Conservation (phyloP, 2,329 filamentous ascomycete genomes). For the Didymella pomorum region DNA sequence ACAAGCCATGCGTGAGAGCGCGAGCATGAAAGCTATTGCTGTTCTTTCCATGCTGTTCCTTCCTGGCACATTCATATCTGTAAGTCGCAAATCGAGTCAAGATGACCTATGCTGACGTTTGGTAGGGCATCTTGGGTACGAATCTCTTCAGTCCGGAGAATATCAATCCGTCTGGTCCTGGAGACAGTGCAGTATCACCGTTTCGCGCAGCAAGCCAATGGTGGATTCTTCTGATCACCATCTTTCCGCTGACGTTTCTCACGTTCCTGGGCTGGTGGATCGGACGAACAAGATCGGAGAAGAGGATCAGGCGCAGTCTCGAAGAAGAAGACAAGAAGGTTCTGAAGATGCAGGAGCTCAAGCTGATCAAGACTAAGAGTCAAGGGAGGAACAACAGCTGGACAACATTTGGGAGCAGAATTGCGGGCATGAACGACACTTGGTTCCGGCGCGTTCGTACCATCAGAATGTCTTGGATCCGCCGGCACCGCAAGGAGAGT, state of each 20-base stretch:
- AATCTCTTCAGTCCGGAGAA: conserved; percentile 3
- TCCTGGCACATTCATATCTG: neutral
- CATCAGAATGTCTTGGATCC: no score
- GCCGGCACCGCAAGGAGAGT: neutral
- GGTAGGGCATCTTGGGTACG: neutral
- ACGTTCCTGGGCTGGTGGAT: neutral
- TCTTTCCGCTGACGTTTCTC: neutral
- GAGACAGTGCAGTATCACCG: neutral
- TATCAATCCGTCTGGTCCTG: neutral
- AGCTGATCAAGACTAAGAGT: no score
- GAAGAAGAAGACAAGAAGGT: neutral
- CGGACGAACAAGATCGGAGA: no score
- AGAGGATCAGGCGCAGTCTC: no score
- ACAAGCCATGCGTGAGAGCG: conserved; percentile 20
- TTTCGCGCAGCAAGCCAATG: neutral
- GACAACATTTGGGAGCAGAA: no score
- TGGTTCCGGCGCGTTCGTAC: no score
- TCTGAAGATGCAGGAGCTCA: no score
- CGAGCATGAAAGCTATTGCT: conserved; percentile 18
- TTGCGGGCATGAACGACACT: no score
- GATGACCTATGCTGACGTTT: no score
- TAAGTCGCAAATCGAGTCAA: neutral
- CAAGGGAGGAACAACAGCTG: no score
- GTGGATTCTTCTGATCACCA: neutral
- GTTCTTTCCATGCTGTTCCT: neutral